phyloP scores from a whole-genome alignment of 2,329 filamentous ascomycete species.

The Aspergillus terreus region DNA sequence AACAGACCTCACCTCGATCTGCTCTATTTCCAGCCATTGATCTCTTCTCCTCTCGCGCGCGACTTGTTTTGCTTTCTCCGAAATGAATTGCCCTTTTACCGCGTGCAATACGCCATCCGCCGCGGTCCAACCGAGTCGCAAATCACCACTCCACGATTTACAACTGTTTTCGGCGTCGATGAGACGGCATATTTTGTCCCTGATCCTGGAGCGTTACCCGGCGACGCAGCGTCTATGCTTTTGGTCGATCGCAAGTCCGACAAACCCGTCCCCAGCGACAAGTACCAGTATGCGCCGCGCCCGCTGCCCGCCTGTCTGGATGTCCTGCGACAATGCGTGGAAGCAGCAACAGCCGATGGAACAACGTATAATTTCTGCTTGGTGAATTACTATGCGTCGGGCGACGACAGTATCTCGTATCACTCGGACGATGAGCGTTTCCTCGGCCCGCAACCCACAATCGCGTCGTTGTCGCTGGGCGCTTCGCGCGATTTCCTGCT shows the following conservation, averaged over 20 bases:
- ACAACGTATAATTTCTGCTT: conserved; percentile 71
- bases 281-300: conserved; percentile 61
- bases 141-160: conserved; percentile 61
- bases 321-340: conserved; percentile 58
- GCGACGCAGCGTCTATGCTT: neutral
- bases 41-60: conserved; percentile 54
- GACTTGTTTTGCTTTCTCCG: conserved; percentile 69
- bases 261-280: conserved; percentile 38
- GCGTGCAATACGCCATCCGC: conserved; percentile 69
- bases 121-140: conserved; percentile 60
- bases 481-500: conserved; percentile 71
- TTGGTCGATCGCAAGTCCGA: conserved; percentile 44
- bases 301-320: conserved; percentile 70
- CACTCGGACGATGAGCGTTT: conserved; percentile 80
- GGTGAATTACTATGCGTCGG: conserved; percentile 79
- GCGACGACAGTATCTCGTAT: conserved; percentile 72
- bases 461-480: conserved; percentile 72
- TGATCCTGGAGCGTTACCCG: neutral
- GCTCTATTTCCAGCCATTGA: conserved; percentile 71
- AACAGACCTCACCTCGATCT: conserved; percentile 69
- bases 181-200: conserved; percentile 60
- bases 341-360: conserved; percentile 53
- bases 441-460: conserved; percentile 64
- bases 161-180: conserved; percentile 59
- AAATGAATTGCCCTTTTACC: conserved; percentile 69